phyloP scores from a whole-genome alignment of 495 filamentous ascomycete species.

The Cairneyella variabilis region DNA sequence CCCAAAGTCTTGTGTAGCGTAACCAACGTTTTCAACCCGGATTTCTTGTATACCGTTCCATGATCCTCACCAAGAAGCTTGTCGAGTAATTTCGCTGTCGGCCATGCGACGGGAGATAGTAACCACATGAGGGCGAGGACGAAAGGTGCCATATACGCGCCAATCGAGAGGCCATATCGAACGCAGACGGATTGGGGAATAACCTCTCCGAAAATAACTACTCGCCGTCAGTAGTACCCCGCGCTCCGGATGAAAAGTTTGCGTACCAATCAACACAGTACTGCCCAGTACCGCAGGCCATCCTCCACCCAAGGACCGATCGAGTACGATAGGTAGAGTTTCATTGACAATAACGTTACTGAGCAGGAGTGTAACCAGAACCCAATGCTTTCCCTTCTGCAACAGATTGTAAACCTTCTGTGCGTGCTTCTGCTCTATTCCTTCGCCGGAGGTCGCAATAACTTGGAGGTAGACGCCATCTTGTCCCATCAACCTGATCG shows the following conservation, averaged over 20 bases:
- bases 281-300: conserved; percentile 91
- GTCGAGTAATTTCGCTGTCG: conserved; percentile 74
- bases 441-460: conserved; percentile 75
- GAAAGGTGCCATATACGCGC: conserved; percentile 87
- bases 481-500: conserved; percentile 65
- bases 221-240: conserved; percentile 26
- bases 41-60: conserved; percentile 81
- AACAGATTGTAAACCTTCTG: conserved; percentile 74
- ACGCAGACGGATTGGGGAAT: conserved; percentile 95
- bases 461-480: conserved; percentile 98
- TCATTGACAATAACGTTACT: conserved; percentile 99
- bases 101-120: conserved; percentile 69
- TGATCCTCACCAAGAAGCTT: conserved; percentile 74
- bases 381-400: conserved; percentile 94
- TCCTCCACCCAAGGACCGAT: conserved; percentile 88
- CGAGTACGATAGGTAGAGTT: conserved; percentile 90
- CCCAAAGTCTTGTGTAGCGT: conserved; percentile 90
- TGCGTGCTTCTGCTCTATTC: conserved; percentile 74
- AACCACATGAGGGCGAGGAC: conserved; percentile 90
- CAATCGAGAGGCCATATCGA: conserved; percentile 93
- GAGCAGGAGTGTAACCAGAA: conserved; percentile 90
- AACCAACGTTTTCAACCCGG: conserved; percentile 80
- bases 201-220: conserved; percentile 97
- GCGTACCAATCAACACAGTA: conserved; percentile 86
- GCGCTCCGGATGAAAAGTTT: not conserved